Evolutionary conservation across 1,284 basidiomycete species (phyloP), one percentile per base, ranked within the genome.

Genomic region (Leccinum cinnamomeum): DNA sequence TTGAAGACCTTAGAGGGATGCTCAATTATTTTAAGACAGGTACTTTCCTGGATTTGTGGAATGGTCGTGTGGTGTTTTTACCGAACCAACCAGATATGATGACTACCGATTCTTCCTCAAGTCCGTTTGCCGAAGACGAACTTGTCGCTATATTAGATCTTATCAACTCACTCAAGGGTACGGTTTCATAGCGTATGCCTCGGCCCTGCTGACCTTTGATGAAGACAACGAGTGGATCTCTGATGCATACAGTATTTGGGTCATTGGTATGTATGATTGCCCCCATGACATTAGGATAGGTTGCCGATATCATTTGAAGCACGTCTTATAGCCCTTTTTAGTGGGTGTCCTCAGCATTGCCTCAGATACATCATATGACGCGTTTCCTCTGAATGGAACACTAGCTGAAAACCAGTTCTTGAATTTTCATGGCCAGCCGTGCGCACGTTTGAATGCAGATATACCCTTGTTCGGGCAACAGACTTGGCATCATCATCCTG

Each of bases 21-120:
- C 59, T 71, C 7, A 66, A 67, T 10, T 68, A 64, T 55, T 53
- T 66, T 23, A 61, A 60, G 41, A 23, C 23, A 0, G 70, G 70
- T 70, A 57, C 10, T 10, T 3, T 51, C 5, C 10, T 35, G 14
- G 7, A 53, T 25, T 33, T 56, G 11, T 39, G 8, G 39, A 51
- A 25, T n/a, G 7, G 4, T 1, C 18, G 12, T 4, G 6, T 3
- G 2, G 2, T 7, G 1, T 62, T 37, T 28, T 58, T 4, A 58
- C 44, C 7, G 0, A 35, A 53, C 6, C 4, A 7, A 7, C 5
- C 7, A 69, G 68, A 72, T 41, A 59, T 72, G 33, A 64, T 72
- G 37, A 70, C 70, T 1, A 23, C 68, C 12, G 61, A 72, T 58
- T 58, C 64, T 5, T 70, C 68, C 2, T 16, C 64, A 20, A 72